Conservation (phyloP, 495 filamentous ascomycete species). For the Xylaria scruposa region DNA sequence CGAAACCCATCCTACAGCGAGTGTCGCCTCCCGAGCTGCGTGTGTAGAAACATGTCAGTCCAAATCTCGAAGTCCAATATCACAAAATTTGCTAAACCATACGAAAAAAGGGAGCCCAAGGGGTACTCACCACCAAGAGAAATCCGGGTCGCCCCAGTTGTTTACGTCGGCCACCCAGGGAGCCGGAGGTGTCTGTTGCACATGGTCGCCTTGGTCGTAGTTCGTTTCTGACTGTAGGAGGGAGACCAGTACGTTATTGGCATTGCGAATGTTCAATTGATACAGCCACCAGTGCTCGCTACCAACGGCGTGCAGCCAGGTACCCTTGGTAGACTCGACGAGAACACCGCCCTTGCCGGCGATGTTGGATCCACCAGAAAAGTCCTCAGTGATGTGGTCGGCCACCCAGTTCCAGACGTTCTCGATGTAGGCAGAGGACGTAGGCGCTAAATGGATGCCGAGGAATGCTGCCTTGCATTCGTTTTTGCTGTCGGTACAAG, state of each 20-base stretch:
- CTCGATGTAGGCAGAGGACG: slow-evolving; percentile 66
- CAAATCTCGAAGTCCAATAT: not conserved
- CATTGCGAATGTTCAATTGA: slow-evolving; percentile 75
- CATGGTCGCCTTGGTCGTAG: slow-evolving; percentile 85
- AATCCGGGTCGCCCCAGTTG: slow-evolving; percentile 62
- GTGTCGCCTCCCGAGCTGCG: slow-evolving; percentile 30
- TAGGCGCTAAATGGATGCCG: slow-evolving; percentile 67
- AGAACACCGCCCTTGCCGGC: slow-evolving; percentile 58
- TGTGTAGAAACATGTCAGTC: not conserved
- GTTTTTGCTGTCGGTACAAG: slow-evolving; percentile 48
- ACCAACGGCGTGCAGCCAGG: slow-evolving; percentile 71
- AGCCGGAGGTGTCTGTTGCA: slow-evolving; percentile 50
- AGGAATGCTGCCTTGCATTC: slow-evolving; percentile 68
- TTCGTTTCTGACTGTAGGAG: slow-evolving; percentile 89
- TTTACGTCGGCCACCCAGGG: slow-evolving; percentile 56
- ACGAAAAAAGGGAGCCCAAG: not conserved
- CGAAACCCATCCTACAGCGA: slow-evolving; percentile 60
- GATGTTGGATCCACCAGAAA: slow-evolving; percentile 51
- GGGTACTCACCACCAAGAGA: slow-evolving; percentile 43
- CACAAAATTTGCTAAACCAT: not conserved
- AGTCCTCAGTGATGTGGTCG: slow-evolving; percentile 73
- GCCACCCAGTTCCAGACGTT: slow-evolving; percentile 77
- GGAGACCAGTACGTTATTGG: slow-evolving; percentile 77
- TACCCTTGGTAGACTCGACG: slow-evolving; percentile 63
- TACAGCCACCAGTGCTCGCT: slow-evolving; percentile 80